Evolutionary conservation across 805 yeast genomes (phyloP), one percentile per base, ranked within the genome.

Genomic region (Vanderwaltozyma polyspora): DNA sequence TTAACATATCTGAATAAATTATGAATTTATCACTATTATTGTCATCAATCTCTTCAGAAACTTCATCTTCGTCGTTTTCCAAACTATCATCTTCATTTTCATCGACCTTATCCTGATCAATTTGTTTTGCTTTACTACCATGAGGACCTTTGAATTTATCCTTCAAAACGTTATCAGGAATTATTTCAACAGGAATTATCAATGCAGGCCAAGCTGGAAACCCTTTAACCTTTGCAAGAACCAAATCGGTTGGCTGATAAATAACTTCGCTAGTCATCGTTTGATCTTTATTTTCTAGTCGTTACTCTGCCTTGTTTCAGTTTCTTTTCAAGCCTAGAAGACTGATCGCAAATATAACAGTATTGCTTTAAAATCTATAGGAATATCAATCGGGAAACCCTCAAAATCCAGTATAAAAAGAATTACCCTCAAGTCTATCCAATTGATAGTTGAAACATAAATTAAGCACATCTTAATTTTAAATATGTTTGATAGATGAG

Each of bases 171-270:
- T 66, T 61, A 15, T 62, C 70, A 1, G 94, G 91, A 5, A 83
- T 63, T 6, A 72, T 55, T 13, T 67, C 65, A 39, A 63, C 70
- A 1, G 76, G 78, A 4, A 83, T 68, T 4, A 82, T 75, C 74
- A 83, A 76, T 3, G 87, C 86, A 0, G 95, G 95, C 95, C 95
- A 84, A 28, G 87, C 79, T 3, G 94, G 82, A 51, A 76, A 84
- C 7, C 94, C 93, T 49, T 82, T 84, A 31, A 84, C 75, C 55
- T 84, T 84, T 6, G 91, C 91, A 17, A 84, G 64, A 1, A 84
- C 81, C 5, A 74, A 56, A 19, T 65, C 58, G 4, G 79, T 76
- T 2, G 77, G 71, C 19, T 59, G 62, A 25, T 32, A 44, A 5
- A 43, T 19, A 23, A 19, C n/a, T 26, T 72, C 35, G 2, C 14